These are phyloP conservation scores for Chytriomyces hyalinus DNA, from an alignment of 192 early-diverging fungal species.

Conservation along the genomic window DNA sequence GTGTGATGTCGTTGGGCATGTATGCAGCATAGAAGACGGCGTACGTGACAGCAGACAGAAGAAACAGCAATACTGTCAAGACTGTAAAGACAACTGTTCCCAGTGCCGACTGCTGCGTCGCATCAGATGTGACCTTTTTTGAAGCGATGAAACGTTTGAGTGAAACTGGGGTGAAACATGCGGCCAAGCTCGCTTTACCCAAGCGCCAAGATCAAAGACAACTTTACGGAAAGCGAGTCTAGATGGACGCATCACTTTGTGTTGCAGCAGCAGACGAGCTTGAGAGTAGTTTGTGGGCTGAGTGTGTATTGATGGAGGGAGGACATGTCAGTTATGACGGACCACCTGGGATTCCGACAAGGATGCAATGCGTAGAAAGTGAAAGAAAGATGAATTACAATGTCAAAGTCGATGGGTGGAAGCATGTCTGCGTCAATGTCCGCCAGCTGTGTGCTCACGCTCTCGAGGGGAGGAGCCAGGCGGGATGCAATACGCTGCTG, in stretches of 20 bases:
- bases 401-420: conserved; percentile 26
- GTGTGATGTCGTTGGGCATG: conserved; percentile 63
- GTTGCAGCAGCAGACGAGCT: conserved; percentile 24
- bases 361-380: background rate
- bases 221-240: conserved; percentile 18
- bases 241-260: conserved; percentile 22
- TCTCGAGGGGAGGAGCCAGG: conserved; percentile 1
- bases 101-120: conserved; percentile 46
- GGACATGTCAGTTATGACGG: background rate
- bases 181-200: conserved; percentile 1
- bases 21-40: conserved; percentile 65
- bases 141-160: background rate
- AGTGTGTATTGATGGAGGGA: background rate
- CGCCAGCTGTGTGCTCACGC: background rate
- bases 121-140: conserved; percentile 39
- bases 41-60: conserved; percentile 49
- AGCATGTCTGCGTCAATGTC: conserved; percentile 1
- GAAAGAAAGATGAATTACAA: background rate
- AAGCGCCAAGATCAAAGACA: conserved; percentile 29
- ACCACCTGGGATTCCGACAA: background rate
- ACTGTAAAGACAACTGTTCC: conserved; percentile 43
- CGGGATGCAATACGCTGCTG: conserved; percentile 32
- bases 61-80: conserved; percentile 37
- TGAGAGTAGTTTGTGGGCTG: conserved; percentile 21
- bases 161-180: background rate